phyloP scores from a whole-genome alignment of 176 grass and related monocot species.

The Stipa capillata region DNA sequence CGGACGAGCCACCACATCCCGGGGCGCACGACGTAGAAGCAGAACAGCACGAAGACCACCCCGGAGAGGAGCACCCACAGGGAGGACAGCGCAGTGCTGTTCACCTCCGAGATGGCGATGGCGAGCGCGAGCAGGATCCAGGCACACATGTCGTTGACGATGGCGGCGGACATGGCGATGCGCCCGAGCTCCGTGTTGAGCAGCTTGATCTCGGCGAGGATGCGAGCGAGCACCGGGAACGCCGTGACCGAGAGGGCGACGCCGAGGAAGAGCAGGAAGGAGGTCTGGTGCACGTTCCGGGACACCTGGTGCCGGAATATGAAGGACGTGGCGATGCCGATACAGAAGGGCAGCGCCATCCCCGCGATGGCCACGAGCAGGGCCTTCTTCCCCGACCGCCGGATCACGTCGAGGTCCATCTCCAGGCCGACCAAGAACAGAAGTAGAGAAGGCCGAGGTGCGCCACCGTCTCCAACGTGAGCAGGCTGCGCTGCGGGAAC shows the following conservation, averaged over 20 bases:
- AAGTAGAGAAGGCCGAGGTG: slow-evolving; percentile 83
- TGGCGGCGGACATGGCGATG: slow-evolving; percentile 68
- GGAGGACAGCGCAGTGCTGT: slow-evolving; percentile 34
- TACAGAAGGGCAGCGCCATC: slow-evolving; percentile 69
- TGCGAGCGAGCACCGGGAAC: slow-evolving; percentile 79
- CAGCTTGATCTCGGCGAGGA: slow-evolving; percentile 83
- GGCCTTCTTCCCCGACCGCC: slow-evolving; percentile 49
- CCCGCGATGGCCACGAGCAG: slow-evolving; percentile 36
- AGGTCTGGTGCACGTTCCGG: slow-evolving; percentile 38
- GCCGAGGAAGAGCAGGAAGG: slow-evolving; percentile 79
- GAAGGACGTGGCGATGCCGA: slow-evolving; percentile 63
- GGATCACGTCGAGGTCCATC: slow-evolving; percentile 72
- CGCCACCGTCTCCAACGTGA: slow-evolving; percentile 69
- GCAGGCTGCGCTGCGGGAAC: slow-evolving; percentile 61
- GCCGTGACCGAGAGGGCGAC: slow-evolving; percentile 74
- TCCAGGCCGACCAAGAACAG: slow-evolving; percentile 73
- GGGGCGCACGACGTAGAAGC: slow-evolving; percentile 61
- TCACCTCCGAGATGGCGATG: slow-evolving; percentile 47
- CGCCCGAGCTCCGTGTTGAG: slow-evolving; percentile 60
- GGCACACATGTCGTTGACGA: slow-evolving; percentile 69
- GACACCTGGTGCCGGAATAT: slow-evolving; percentile 51
- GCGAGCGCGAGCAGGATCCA: slow-evolving; percentile 75
- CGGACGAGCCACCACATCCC: slow-evolving; percentile 68
- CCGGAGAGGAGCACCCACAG: slow-evolving; percentile 63
- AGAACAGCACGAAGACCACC: slow-evolving; percentile 47